A percentile compares a stretch with the other conserved stretches of the same genome.
phyloP scores from a whole-genome alignment of 1,139 yeast species.

The Ogataea hybrid region DNA sequence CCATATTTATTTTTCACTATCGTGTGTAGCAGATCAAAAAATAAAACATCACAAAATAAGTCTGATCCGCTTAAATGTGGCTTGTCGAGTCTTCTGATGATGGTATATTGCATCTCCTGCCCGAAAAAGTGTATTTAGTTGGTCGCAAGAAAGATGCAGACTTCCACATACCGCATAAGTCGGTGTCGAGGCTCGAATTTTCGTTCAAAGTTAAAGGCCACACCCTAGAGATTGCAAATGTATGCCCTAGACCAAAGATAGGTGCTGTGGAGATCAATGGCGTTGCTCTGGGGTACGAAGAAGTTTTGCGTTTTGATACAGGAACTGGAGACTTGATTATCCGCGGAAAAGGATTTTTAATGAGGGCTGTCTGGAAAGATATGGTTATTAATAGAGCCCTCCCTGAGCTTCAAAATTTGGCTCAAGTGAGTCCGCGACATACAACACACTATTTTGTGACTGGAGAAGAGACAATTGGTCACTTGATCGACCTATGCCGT shows the following conservation, averaged over 20 bases:
- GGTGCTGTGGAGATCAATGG: conserved; percentile 9
- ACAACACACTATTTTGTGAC: conserved; percentile 1
- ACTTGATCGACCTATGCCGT: conserved; percentile 1
- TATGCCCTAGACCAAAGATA: conserved; percentile 12
- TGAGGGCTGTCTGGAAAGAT: conserved; percentile 9
- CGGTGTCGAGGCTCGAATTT: conserved; percentile 16
- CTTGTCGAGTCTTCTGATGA: conserved; percentile 10
- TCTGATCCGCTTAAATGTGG: conserved; percentile 9
- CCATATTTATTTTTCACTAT: too few relatives aligned
- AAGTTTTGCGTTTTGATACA: conserved; percentile 4
- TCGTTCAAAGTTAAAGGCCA: conserved; percentile 5
- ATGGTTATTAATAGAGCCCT: conserved; percentile 3
- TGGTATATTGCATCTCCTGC: conserved; percentile 8
- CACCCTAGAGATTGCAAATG: conserved; percentile 6
- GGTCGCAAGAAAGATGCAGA: conserved; percentile 18
- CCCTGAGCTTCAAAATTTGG: conserved; percentile 1
- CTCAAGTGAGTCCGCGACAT: not conserved
- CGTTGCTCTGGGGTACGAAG: conserved; percentile 7
- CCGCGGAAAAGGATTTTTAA: conserved; percentile 9
- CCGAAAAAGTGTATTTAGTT: conserved; percentile 8
- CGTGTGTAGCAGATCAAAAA: too few relatives aligned
- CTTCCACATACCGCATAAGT: conserved; percentile 11
- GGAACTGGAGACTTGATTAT: conserved; percentile 2
- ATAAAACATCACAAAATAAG: not conserved
- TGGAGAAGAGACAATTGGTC: not conserved